Evolutionary conservation across 441 rosid genomes (phyloP).

Genomic region (Populus hybrid): DNA sequence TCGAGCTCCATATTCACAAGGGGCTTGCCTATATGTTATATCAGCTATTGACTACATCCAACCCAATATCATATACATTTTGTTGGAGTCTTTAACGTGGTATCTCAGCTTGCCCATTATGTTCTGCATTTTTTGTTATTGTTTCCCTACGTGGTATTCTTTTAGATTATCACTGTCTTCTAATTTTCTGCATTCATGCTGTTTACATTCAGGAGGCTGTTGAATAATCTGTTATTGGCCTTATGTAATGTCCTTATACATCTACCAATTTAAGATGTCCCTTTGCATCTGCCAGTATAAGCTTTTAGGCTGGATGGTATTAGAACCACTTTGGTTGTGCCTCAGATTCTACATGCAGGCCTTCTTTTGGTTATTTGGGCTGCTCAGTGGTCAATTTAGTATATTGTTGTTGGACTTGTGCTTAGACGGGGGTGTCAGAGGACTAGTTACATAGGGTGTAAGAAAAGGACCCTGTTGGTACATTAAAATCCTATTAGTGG

Average conservation of each 20-base stretch:
- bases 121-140: neutral
- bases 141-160: neutral
- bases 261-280: neutral
- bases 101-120: neutral
- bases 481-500: neutral
- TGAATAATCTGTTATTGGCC: neutral
- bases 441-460: neutral
- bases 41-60: neutral
- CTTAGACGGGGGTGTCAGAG: neutral
- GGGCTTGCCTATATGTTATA: neutral
- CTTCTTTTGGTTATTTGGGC: neutral
- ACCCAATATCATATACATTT: neutral
- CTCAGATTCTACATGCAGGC: neutral
- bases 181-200: neutral
- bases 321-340: neutral
- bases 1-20: neutral
- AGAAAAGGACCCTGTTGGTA: neutral
- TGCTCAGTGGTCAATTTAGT: neutral
- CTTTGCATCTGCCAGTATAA: neutral
- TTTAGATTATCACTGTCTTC: neutral
- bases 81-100: neutral
- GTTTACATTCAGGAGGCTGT: neutral
- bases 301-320: neutral
- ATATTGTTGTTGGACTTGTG: neutral
- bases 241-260: neutral